Percentiles rank a stretch among this genome's conserved stretches.
phyloP scores from a whole-genome alignment of 768 basidiomycete species.

The Lyophyllum semitale region DNA sequence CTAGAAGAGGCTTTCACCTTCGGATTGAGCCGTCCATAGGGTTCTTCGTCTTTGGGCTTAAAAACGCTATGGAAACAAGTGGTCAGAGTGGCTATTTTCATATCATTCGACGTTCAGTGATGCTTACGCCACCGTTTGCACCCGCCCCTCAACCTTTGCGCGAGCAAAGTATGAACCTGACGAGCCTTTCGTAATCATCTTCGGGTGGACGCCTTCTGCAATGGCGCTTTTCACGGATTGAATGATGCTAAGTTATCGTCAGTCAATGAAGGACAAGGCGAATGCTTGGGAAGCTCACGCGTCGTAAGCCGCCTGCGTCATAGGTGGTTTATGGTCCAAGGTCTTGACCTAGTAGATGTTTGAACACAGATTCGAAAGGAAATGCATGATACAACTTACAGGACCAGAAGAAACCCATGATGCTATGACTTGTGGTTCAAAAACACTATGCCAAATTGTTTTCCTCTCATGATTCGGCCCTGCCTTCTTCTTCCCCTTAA shows the following conservation, averaged over 20 bases:
- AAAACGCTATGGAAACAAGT: slow-evolving; percentile 59
- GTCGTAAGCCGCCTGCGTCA: slow-evolving; percentile 75
- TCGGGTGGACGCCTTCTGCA: slow-evolving; percentile 78
- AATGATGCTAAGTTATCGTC: slow-evolving; percentile 48
- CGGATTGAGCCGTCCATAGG: slow-evolving; percentile 85
- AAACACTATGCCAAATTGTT: slow-evolving; percentile 80
- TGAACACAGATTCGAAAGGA: neutral
- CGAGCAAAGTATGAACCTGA: slow-evolving; percentile 93
- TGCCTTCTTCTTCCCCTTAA: slow-evolving; percentile 79
- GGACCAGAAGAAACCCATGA: slow-evolving; percentile 31
- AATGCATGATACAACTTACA: slow-evolving; percentile 28
- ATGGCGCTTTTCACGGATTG: slow-evolving; percentile 72
- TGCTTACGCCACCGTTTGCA: slow-evolving; percentile 83
- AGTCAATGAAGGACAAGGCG: neutral
- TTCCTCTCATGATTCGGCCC: slow-evolving; percentile 61
- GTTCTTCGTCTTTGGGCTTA: slow-evolving; percentile 91
- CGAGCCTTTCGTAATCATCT: slow-evolving; percentile 88
- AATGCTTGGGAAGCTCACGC: slow-evolving; percentile 43
- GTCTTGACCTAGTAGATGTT: slow-evolving; percentile 60
- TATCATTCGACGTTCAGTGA: neutral
- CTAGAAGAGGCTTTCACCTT: slow-evolving; percentile 48
- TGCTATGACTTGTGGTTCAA: slow-evolving; percentile 60
- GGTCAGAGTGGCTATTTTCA: neutral
- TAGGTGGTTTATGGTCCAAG: slow-evolving; percentile 75
- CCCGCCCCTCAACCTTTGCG: slow-evolving; percentile 70